Evolutionary conservation across 1,284 basidiomycete genomes (phyloP), one percentile per base, ranked within the genome.

Genomic region (Erythrobasidium hasegawianum): DNA sequence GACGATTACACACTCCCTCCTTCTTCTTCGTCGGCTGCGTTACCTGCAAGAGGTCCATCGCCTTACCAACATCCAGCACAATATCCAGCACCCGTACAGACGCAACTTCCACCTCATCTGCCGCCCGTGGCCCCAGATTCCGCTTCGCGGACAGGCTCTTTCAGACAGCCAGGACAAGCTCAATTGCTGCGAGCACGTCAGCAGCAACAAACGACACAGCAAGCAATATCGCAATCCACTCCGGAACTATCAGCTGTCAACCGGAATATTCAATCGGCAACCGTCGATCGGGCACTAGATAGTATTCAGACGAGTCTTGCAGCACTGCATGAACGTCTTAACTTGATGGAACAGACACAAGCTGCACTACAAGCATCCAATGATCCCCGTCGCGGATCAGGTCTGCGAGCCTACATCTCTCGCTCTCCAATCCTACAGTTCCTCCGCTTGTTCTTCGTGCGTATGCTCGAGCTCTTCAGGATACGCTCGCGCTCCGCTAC

Each of bases 301-400:
- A 86, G 84, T 70, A 84, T 93, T 62, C 94, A 97, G 76, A 86
- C 87, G 0, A 90, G 93, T 66, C 80, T 97, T 8, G 88, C 90
- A 1, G 92, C 93, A 0, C 82, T 97, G 41, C 88, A 87, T 39
- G 94, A 97, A 77, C 86, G 94, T 11, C 80, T 97, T 27, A 52
- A 56, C 38, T 55, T 49, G 18, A 57, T 65, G n/a, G 62, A 65
- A 22, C n/a, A 38, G 8, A 56, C 62, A 7, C 62, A 58, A 52
- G 14, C 45, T 22, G 43, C 45, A 18, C 22, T 57, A 40, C 53
- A 49, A 18, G 50, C 52, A 33, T 64, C 61, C 47, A 53, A 53
- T 20, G 50, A 29, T 20, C 22, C 50, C 9, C 50, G 50, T 16
- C 14, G 50, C 14, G 45, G 33, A 4, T 33, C 33, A 33, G 33